Conservation (phyloP, 192 early-diverging fungal genomes). For the Umbelopsis sp. region DNA sequence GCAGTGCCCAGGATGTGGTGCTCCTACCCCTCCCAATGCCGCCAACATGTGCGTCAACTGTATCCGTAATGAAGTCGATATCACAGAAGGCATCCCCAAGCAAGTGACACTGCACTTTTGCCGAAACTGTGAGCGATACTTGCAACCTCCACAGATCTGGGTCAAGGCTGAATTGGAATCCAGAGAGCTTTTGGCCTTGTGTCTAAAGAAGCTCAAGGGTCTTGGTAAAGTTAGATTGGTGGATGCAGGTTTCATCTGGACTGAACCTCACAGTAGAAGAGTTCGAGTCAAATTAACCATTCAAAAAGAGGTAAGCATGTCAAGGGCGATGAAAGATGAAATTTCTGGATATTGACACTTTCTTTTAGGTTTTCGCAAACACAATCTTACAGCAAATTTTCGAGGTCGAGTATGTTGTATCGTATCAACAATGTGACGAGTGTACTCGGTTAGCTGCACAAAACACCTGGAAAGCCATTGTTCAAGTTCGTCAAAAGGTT, state of each 20-base stretch:
- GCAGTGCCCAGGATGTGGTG: constrained; percentile 72
- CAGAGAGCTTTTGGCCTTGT: constrained; percentile 88
- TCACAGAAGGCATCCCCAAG: constrained; percentile 98
- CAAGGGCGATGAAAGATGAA: neutral
- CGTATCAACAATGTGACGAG: constrained; percentile 93
- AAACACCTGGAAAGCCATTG: constrained; percentile 97
- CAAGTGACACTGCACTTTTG: constrained; percentile 96
- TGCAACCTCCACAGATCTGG: constrained; percentile 95
- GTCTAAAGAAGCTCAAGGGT: constrained; percentile 91
- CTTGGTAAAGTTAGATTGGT: constrained; percentile 92
- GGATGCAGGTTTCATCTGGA: constrained; percentile 99
- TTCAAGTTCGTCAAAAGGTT: constrained; percentile 98
- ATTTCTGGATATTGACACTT: neutral
- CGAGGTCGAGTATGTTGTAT: constrained; percentile 93
- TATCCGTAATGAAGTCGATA: constrained; percentile 95
- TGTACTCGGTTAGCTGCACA: constrained; percentile 95
- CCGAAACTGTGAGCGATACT: constrained; percentile 94
- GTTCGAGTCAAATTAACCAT: constrained; percentile 98
- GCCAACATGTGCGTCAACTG: constrained; percentile 99
- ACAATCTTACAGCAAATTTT: constrained; percentile 97
- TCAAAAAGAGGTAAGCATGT: constrained; percentile 84
- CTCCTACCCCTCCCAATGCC: constrained; percentile 92
- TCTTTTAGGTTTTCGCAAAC: constrained; percentile 77
- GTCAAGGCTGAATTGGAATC: constrained; percentile 85
- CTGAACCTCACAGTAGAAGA: constrained; percentile 84